phyloP scores from a whole-genome alignment of 2,329 filamentous ascomycete genomes.

The Myriosclerotinia curreyana region DNA sequence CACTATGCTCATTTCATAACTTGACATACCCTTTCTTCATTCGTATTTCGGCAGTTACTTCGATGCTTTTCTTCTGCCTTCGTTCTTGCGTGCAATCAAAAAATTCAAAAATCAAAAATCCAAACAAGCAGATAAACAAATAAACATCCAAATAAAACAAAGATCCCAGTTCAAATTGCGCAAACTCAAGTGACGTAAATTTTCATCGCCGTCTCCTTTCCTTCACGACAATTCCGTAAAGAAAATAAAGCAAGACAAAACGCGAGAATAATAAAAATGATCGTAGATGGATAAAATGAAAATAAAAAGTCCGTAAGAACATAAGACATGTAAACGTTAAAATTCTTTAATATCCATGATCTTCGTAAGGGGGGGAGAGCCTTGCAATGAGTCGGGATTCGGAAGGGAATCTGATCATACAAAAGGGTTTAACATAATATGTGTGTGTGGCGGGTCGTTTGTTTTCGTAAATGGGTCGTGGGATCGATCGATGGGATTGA shows the following conservation, averaged over 20 bases:
- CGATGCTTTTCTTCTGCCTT: conserved; percentile 24
- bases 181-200: neutral
- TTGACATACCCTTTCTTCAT: conserved; percentile 1
- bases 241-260: neutral
- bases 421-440: neutral
- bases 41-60: conserved; percentile 16
- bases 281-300: neutral
- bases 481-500: neutral
- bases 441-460: neutral
- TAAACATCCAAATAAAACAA: neutral
- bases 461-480: neutral
- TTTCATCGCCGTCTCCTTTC: neutral
- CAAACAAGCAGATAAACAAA: neutral
- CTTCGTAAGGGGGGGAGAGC: conserved; percentile 28
- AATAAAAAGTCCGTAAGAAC: conserved; percentile 27
- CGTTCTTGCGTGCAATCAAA: conserved; percentile 3
- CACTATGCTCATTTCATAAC: neutral
- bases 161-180: too few species aligned
- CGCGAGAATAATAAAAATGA: neutral
- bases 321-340: conserved; percentile 26
- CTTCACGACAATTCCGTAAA: neutral
- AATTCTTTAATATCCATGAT: conserved; percentile 31
- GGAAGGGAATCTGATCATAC: neutral
- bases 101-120: conserved; percentile 21
- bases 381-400: conserved; percentile 21